Evolutionary conservation across 768 basidiomycete genomes (phyloP), one percentile per base, ranked within the genome.

Genomic region (Guyanaporus albipodus): DNA sequence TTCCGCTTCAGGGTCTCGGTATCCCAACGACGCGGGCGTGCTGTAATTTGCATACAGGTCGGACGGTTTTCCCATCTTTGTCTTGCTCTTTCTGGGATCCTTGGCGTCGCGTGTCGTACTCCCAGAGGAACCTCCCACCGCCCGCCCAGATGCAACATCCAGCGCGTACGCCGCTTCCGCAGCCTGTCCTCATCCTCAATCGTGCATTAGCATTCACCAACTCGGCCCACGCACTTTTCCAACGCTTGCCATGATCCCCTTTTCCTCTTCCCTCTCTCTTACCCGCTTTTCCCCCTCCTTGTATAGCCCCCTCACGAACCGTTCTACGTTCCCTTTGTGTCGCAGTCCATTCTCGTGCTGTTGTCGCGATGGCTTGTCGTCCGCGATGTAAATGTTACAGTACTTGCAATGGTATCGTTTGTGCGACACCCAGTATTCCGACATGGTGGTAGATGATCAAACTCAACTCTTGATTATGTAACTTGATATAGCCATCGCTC

Each of bases 341-440:
- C 89, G 80, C 36, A 97, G 70, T 33, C 96, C 96, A 53, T 80
- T 88, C 68, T 98, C 96, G 62, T 99, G 96, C 44, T 91, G 91
- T 54, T 80, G 75, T 42, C 89, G 78, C 2, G 95, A 97, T 50
- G 96, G 87, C 9, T 75, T 91, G 74, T 99, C 95, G 70, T 99
- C 96, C 42, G 92, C 80, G 51, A 99, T 97, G 72, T 85, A 97
- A 53, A 91, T 92, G 41, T 92, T 88, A 73, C 96, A 98, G 73
- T 97, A 97, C 64, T 93, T 92, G 83, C 93, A 96, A 63, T 80
- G 87, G 69, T 94, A 95, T 57, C 83, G 86, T 69, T 93, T 92
- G 65, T 88, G 83, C 21, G 90, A 90, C 52, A 93, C 85, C 91
- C 91, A 94, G 66, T 86, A 93, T 66, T 93, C 91, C 56, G 82